Percentiles rank a stretch among this genome's conserved stretches.
Evolutionary conservation across 306 rosid genomes (phyloP).

Genomic region (Rosa persica): DNA sequence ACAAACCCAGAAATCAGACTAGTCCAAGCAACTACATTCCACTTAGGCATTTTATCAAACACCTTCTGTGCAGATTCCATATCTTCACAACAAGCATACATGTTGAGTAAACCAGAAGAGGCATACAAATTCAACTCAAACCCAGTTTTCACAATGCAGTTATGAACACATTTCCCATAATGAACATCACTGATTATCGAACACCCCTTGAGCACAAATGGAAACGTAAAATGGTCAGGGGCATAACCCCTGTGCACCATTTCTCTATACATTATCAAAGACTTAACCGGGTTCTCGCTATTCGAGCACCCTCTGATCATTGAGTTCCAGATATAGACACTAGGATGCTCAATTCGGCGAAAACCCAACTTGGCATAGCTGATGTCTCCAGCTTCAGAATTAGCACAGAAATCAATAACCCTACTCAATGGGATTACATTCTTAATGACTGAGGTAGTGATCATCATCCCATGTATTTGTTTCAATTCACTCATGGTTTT

Average conservation of each 20-base stretch:
- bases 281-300: conserved; percentile 39
- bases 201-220: conserved; percentile 68
- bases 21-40: conserved; percentile 84
- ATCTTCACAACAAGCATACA: conserved; percentile 51
- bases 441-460: conserved; percentile 47
- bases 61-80: conserved; percentile 43
- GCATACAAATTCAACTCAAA: conserved; percentile 48
- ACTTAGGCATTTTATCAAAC: conserved; percentile 61
- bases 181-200: conserved; percentile 23
- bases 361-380: conserved; percentile 52
- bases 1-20: conserved; percentile 67
- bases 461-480: conserved; percentile 46
- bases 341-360: conserved; percentile 45
- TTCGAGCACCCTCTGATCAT: conserved; percentile 65
- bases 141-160: conserved; percentile 57
- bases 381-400: conserved; percentile 52
- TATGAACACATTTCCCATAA: conserved; percentile 59
- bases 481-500: conserved; percentile 52
- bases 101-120: conserved; percentile 57
- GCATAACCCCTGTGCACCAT: conserved; percentile 55
- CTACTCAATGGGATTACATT: conserved; percentile 57
- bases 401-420: conserved; percentile 61
- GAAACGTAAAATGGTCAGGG: conserved; percentile 74
- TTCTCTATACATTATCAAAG: conserved; percentile 45
- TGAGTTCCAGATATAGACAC: conserved; percentile 72